Conservation (phyloP, 768 basidiomycete genomes). For the Suillus subalutaceus region DNA sequence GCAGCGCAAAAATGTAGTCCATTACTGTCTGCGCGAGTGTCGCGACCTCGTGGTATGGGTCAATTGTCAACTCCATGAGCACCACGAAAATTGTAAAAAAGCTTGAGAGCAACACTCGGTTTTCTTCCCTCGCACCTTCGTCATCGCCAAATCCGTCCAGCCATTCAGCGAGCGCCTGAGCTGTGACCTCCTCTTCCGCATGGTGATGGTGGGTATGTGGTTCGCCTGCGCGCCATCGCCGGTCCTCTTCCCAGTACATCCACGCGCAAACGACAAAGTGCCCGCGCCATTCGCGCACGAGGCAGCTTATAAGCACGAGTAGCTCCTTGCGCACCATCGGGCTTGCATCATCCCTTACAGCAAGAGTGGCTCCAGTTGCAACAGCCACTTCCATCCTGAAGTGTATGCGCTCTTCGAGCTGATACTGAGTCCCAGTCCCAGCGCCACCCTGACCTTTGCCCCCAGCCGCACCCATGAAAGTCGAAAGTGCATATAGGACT, state of each 20-base stretch:
- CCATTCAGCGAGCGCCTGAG: conserved; percentile 79
- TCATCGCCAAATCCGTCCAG: conserved; percentile 68
- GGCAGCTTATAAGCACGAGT: conserved; percentile 85
- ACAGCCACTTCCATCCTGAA: conserved; percentile 91
- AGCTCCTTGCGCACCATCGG: conserved; percentile 97
- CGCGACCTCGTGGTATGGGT: conserved; percentile 92
- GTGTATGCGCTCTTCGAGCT: conserved; percentile 76
- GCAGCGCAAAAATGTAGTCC: conserved; percentile 89
- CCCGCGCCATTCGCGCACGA: conserved; percentile 96
- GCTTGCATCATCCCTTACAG: conserved; percentile 91
- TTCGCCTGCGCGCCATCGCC: conserved; percentile 54
- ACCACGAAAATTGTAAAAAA: conserved; percentile 93
- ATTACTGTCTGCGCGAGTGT: conserved; percentile 88
- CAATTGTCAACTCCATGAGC: conserved; percentile 87
- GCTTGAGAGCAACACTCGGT: conserved; percentile 82
- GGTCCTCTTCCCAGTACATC: conserved; percentile 94
- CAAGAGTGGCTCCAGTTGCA: conserved; percentile 84
- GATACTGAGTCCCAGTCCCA: conserved; percentile 79
- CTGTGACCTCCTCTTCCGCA: conserved; percentile 70
- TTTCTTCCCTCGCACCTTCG: conserved; percentile 71
- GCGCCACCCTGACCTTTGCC: conserved; percentile 81
- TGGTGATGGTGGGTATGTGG: conserved; percentile 33
- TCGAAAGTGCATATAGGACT: conserved; percentile 88
- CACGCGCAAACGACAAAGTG: conserved; percentile 96
- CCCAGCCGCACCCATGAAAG: conserved; percentile 89